phyloP scores from a whole-genome alignment of 495 filamentous ascomycete genomes.

The Durotheca rogersii region DNA sequence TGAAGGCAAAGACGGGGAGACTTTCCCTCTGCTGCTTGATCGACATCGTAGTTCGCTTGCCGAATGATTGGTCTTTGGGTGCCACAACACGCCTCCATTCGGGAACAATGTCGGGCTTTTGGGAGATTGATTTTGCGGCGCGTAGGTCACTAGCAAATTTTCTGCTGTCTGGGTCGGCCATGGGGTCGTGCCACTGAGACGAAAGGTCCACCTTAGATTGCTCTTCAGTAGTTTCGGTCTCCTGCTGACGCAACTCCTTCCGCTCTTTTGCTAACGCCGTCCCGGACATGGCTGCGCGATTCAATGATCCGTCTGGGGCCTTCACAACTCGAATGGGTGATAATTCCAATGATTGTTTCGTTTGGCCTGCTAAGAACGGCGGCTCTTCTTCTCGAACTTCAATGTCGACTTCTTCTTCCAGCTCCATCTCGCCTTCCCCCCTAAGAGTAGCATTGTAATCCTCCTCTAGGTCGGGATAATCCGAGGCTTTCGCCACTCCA shows the following conservation, averaged over 20 bases:
- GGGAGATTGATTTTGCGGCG: slow-evolving; percentile 47
- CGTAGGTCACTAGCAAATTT: slow-evolving; percentile 86
- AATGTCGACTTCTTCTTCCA: slow-evolving; percentile 97
- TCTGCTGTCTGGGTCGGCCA: slow-evolving; percentile 78
- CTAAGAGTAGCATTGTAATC: slow-evolving; percentile 86
- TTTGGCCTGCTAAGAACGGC: slow-evolving; percentile 93
- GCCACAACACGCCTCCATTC: slow-evolving; percentile 91
- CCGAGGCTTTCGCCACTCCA: slow-evolving; percentile 82
- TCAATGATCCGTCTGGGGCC: slow-evolving; percentile 93
- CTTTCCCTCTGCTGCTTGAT: slow-evolving; percentile 95
- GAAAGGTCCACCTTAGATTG: slow-evolving; percentile 80
- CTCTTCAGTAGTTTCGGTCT: slow-evolving; percentile 78
- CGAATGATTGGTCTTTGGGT: slow-evolving; percentile 78
- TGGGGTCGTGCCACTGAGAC: slow-evolving; percentile 95
- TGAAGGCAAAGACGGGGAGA: slow-evolving; percentile 87
- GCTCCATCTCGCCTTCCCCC: slow-evolving; percentile 84
- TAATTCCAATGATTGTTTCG: slow-evolving; percentile 89
- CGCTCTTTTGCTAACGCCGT: slow-evolving; percentile 88
- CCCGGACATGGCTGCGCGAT: slow-evolving; percentile 91
- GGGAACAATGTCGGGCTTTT: slow-evolving; percentile 65
- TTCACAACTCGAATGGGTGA: slow-evolving; percentile 96
- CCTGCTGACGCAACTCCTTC: slow-evolving; percentile 83
- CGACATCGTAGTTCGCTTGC: slow-evolving; percentile 83
- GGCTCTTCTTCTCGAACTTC: slow-evolving; percentile 95
- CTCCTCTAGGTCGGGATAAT: slow-evolving; percentile 93